Conservation (phyloP, 441 rosid genomes). For the Pelargonium fulgidum region DNA sequence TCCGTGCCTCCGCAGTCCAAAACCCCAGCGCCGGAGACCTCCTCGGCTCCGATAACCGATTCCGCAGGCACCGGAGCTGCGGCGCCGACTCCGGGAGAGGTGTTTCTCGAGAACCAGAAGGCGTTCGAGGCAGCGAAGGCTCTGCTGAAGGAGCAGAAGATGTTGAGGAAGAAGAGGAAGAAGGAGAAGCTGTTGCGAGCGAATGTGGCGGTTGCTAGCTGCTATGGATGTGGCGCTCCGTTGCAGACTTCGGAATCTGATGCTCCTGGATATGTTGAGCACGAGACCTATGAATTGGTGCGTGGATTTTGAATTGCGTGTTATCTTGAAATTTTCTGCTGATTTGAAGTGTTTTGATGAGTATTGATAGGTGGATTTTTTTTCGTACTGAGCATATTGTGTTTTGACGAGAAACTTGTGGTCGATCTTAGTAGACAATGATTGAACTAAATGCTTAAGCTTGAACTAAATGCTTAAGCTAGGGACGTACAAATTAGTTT, state of each 20-base stretch:
- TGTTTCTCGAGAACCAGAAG: slow-evolving; percentile 53
- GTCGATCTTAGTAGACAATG: too few species aligned
- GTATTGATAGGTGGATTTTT: too few species aligned
- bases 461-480: too few species aligned
- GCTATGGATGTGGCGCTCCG: slow-evolving; percentile 96
- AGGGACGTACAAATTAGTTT: too few species aligned
- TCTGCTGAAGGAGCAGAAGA: slow-evolving; percentile 41
- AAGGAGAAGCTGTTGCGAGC: slow-evolving; percentile 34
- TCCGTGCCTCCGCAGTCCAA: slow-evolving; percentile 19
- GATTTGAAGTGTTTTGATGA: too few species aligned
- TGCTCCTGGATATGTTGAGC: slow-evolving; percentile 73
- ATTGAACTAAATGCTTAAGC: too few species aligned
- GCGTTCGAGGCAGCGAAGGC: slow-evolving; percentile 53
- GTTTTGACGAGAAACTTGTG: too few species aligned
- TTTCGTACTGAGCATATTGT: too few species aligned
- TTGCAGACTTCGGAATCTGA: slow-evolving; percentile 70
- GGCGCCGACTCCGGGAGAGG: slow-evolving; percentile 62
- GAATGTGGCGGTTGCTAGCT: slow-evolving; percentile 40
- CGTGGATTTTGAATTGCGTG: too few species aligned
- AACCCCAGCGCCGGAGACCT: slow-evolving; percentile 25
- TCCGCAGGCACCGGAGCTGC: slow-evolving; percentile 65
- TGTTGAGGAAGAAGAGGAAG: slow-evolving; percentile 24
- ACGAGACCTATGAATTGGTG: slow-evolving; percentile 66
- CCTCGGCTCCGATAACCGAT: slow-evolving; percentile 26
- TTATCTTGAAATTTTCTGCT: too few species aligned